Evolutionary conservation across 257 asterid species (phyloP).

Genomic region (Orobanche coerulescens): DNA sequence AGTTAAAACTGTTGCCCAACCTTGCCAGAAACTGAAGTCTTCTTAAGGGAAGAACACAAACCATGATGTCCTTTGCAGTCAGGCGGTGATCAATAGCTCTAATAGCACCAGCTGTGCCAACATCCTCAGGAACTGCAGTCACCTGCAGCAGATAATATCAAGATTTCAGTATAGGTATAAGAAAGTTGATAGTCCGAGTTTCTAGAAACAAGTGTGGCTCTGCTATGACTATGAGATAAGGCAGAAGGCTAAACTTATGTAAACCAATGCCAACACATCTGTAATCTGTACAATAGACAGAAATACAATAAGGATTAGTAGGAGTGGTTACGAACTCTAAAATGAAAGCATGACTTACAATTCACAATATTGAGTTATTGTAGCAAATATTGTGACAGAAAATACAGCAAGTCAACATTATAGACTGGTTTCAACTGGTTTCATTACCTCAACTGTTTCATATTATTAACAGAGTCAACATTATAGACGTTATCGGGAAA

Average conservation of each 20-base stretch:
- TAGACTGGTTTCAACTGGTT: neutral
- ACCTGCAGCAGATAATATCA: conserved; percentile 49
- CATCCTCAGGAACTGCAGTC: conserved; percentile 83
- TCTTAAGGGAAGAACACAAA: conserved; percentile 25
- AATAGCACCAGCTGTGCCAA: conserved; percentile 94
- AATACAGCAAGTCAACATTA: conserved; percentile 12
- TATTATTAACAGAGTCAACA: conserved; percentile 4
- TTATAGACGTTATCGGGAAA: neutral
- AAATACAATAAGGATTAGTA: conserved; percentile 6
- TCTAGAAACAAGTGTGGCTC: conserved; percentile 14
- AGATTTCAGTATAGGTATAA: conserved; percentile 3
- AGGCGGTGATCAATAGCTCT: conserved; percentile 78
- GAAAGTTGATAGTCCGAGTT: neutral
- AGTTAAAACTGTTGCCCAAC: conserved; percentile 20
- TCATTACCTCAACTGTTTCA: neutral
- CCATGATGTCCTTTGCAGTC: conserved; percentile 81
- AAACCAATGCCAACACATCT: neutral
- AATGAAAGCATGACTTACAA: neutral
- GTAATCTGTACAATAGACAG: neutral
- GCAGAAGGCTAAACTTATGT: neutral
- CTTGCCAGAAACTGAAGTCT: conserved; percentile 8
- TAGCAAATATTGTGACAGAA: conserved; percentile 8
- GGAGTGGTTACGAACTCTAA: neutral
- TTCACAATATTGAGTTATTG: conserved; percentile 8
- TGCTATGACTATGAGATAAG: neutral